These are phyloP conservation scores for Malassezia pachydermatis DNA, from an alignment of 1,284 basidiomycete genomes.

Conservation along the genomic window DNA sequence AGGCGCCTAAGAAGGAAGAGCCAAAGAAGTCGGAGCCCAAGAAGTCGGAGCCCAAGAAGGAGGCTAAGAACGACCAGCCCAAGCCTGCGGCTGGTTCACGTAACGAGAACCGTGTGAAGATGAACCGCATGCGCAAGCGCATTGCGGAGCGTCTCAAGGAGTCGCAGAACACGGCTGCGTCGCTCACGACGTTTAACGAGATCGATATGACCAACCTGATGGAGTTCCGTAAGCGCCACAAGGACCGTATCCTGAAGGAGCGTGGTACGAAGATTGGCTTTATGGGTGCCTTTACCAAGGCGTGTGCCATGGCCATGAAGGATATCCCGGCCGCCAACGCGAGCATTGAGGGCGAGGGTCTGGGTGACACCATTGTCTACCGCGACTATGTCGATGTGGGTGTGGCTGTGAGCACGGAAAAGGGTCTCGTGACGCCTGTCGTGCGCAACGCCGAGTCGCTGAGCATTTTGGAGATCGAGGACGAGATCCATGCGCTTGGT, in stretches of 20 bases:
- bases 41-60: constrained; percentile 30
- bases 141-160: constrained; percentile 97
- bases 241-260: constrained; percentile 81
- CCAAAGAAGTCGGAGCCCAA: constrained; percentile 10
- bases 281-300: constrained; percentile 94
- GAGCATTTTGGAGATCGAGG: constrained; percentile 83
- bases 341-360: constrained; percentile 61
- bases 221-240: constrained; percentile 88
- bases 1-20: constrained; percentile 22
- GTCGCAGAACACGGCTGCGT: constrained; percentile 92
- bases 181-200: constrained; percentile 97
- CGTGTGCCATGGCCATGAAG: constrained; percentile 70
- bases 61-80: constrained; percentile 15
- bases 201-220: constrained; percentile 96
- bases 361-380: constrained; percentile 84
- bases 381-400: constrained; percentile 60
- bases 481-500: constrained; percentile 76
- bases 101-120: constrained; percentile 69
- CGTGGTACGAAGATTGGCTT: constrained; percentile 95
- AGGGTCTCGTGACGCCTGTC: constrained; percentile 92
- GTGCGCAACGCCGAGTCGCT: constrained; percentile 80
- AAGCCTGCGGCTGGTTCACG: constrained; percentile 51
- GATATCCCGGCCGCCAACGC: constrained; percentile 93
- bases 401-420: constrained; percentile 92
- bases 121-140: constrained; percentile 69